Conservation (phyloP, 2,329 filamentous ascomycete genomes). For the Zymoseptoria brevis region DNA sequence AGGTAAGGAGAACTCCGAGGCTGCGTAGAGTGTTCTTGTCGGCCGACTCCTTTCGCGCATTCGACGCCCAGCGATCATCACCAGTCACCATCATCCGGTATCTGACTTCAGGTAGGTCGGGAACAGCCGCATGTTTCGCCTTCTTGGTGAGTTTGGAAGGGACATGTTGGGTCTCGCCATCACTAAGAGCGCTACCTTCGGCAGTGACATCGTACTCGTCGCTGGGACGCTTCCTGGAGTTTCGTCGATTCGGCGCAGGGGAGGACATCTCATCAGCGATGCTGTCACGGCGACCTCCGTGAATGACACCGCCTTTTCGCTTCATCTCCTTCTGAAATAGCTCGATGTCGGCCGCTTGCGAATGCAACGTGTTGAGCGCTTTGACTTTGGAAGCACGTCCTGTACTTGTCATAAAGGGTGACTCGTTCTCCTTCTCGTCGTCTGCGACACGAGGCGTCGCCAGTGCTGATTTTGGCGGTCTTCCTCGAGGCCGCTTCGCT, state of each 20-base stretch:
- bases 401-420: conserved; percentile 66
- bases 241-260: conserved; percentile 15
- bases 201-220: conserved; percentile 36
- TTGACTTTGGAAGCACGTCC: conserved; percentile 76
- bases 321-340: conserved; percentile 93
- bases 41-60: conserved; percentile 63
- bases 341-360: conserved; percentile 73
- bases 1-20: conserved; percentile 75
- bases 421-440: conserved; percentile 71
- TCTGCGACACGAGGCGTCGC: conserved; percentile 22
- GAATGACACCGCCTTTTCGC: conserved; percentile 59
- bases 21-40: conserved; percentile 79
- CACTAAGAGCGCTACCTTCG: conserved; percentile 37
- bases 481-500: conserved; percentile 22
- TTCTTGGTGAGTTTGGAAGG: conserved; percentile 40
- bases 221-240: conserved; percentile 29
- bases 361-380: conserved; percentile 68
- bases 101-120: conserved; percentile 54
- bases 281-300: conserved; percentile 45
- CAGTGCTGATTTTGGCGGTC: conserved; percentile 19
- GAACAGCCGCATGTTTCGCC: conserved; percentile 39
- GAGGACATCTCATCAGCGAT: conserved; percentile 36
- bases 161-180: conserved; percentile 37
- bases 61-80: conserved; percentile 71
- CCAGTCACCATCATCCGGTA: conserved; percentile 77